These are phyloP conservation scores for Naganishia vishniacii DNA, from an alignment of 768 basidiomycete genomes.

Conservation along the genomic window DNA sequence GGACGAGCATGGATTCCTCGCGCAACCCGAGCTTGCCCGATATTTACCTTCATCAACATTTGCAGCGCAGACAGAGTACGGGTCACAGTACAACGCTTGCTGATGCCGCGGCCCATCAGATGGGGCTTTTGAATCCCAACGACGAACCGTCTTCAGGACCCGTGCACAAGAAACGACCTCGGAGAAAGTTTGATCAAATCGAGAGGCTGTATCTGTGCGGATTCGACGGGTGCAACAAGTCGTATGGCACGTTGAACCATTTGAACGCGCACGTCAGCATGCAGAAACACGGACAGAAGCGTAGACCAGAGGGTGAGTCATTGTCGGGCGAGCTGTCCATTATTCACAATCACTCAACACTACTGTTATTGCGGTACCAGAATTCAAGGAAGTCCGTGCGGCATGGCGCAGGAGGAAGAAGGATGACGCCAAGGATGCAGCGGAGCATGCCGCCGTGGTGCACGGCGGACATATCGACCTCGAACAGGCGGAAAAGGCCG, in stretches of 20 bases:
- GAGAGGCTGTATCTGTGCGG: conserved; percentile 87
- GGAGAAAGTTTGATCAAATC: conserved; percentile 69
- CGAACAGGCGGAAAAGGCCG: conserved; percentile 15
- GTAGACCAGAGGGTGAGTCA: conserved; percentile 76
- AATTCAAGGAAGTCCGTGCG: conserved; percentile 96
- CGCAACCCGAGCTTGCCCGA: conserved; percentile 10
- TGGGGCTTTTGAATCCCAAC: background rate
- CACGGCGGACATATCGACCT: conserved; percentile 29
- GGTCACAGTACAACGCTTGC: conserved; percentile 13
- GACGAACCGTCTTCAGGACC: conserved; percentile 31
- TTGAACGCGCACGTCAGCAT: conserved; percentile 97
- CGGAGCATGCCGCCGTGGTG: conserved; percentile 27
- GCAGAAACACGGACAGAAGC: conserved; percentile 89
- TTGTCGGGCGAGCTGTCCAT: background rate
- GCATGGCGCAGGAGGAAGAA: conserved; percentile 93
- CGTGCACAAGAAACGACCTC: conserved; percentile 48
- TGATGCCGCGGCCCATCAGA: conserved; percentile 11
- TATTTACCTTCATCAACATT: conserved; percentile 4
- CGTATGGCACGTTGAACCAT: conserved; percentile 92
- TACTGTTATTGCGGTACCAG: no score
- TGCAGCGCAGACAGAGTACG: conserved; percentile 1
- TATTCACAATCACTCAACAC: no score
- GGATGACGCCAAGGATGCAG: conserved; percentile 52
- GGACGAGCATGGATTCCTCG: conserved; percentile 2
- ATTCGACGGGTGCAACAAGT: conserved; percentile 58